These are phyloP conservation scores for Lentinus tigrinus DNA, from an alignment of 768 basidiomycete species.

Conservation along the genomic window DNA sequence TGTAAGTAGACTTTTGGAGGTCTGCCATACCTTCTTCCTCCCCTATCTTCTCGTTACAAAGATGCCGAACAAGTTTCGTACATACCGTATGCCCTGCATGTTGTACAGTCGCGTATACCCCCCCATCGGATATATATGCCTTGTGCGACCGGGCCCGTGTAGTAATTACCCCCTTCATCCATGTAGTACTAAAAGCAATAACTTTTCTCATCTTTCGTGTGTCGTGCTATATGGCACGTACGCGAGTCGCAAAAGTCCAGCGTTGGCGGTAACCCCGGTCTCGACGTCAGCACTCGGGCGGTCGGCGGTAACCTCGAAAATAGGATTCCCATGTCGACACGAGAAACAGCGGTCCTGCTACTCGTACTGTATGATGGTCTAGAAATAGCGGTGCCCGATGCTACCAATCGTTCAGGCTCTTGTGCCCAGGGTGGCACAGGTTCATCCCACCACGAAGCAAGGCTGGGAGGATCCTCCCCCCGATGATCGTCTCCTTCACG, in stretches of 20 bases:
- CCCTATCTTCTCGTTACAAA: too few species aligned
- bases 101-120: constrained; percentile 2
- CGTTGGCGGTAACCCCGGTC: too few species aligned
- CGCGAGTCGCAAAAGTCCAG: too few species aligned
- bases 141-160: constrained; percentile 9
- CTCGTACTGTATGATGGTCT: not conserved
- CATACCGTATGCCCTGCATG: not conserved
- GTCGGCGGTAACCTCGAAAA: too few species aligned
- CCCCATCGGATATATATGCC: not conserved
- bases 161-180: constrained; percentile 8
- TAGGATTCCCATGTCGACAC: too few species aligned
- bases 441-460: constrained; percentile 87
- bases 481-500: constrained; percentile 83
- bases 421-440: constrained; percentile 66
- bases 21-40: too few species aligned
- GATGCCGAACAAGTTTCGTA: not conserved
- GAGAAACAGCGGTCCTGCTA: not conserved
- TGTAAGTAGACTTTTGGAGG: too few species aligned
- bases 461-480: constrained; percentile 80
- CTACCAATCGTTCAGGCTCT: constrained; percentile 73
- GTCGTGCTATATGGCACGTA: too few species aligned
- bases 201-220: not conserved
- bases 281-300: too few species aligned
- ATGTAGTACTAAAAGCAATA: constrained; percentile 1
- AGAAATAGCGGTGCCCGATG: not conserved